Evolutionary conservation across 306 rosid genomes (phyloP), one percentile per base, ranked within the genome.

Genomic region (Sophora flavescens): DNA sequence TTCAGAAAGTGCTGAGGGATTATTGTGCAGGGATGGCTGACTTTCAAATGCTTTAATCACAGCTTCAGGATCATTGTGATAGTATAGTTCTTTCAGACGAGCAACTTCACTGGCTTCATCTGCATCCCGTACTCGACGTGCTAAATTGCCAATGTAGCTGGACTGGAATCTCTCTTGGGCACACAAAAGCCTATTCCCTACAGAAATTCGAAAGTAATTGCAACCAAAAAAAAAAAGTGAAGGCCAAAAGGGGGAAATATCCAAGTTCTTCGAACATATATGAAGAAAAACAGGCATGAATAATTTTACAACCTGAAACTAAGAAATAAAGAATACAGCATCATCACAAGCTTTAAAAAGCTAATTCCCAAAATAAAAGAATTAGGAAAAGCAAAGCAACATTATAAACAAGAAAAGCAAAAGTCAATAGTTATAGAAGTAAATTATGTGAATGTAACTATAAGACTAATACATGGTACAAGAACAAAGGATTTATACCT

Each of bases 11-110:
- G 97, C 99, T 1, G 90, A 59, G 53, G 93, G 58, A 77, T 88
- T 95, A 47, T 81, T 72, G 28, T 88, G 93, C 72, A 95, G 82
- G 32, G 97, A 86, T 62, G 96, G 96, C 38, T 91, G 90, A 61
- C 88, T 92, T 86, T 95, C 97, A 88, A 92, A 95, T 65, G 83
- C 18, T 77, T 86, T 88, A 78, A 95, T 92, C 84, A 95, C 97
- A 26, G 92, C 89, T 83, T 95, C 99, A n/a, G 88, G 91, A 80
- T 90, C 97, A 58, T 86, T 89, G 33, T 87, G 85, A 75, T 76
- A 87, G 87, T 71, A 81, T 48, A 92, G 97, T 85, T 90, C 96
- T 85, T 87, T 95, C 56, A 92, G 89, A 86, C 84, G 85, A 64
- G 97, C 84, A 85, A 88, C 80, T 69, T 93, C 96, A 76, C 74